Conservation (phyloP, 2,329 filamentous ascomycete genomes). For the Xylariaceae sp. region DNA sequence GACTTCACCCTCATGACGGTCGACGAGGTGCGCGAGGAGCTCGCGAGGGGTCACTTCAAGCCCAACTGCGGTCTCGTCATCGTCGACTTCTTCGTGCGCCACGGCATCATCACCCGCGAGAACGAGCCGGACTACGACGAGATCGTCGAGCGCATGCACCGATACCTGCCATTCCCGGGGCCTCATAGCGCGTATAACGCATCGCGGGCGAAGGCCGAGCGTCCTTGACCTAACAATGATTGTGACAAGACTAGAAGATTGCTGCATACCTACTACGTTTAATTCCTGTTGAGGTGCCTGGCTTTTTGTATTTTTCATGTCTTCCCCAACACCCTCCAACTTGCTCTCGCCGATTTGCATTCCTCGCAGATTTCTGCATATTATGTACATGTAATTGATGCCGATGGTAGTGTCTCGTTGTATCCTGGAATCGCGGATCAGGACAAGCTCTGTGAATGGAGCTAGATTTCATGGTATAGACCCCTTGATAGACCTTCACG, state of each 20-base stretch:
- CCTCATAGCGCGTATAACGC: constrained; percentile 39
- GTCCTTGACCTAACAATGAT: not conserved
- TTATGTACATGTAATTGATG: constrained; percentile 10
- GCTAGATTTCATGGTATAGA: too few species aligned
- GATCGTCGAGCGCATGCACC: constrained; percentile 70
- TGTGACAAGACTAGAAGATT: too few species aligned
- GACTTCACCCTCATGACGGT: constrained; percentile 74
- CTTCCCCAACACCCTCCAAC: too few species aligned
- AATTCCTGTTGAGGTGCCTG: too few species aligned
- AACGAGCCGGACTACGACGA: constrained; percentile 75
- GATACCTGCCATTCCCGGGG: constrained; percentile 74
- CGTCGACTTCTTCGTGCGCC: constrained; percentile 84
- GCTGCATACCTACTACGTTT: too few species aligned
- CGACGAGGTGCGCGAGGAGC: constrained; percentile 64
- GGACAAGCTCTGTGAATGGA: too few species aligned
- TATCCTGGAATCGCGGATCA: constrained; percentile 1
- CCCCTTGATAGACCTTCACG: too few species aligned
- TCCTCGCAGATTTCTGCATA: not conserved
- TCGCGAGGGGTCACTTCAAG: constrained; percentile 77
- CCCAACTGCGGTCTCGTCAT: constrained; percentile 83
- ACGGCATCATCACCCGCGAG: constrained; percentile 70
- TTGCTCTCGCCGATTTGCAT: too few species aligned
- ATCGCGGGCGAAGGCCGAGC: constrained; percentile 3
- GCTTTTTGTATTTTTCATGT: too few species aligned
- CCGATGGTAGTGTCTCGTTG: constrained; percentile 2